Evolutionary conservation across 192 early-diverging fungal genomes (phyloP).

Genomic region (Coemansia sp.): DNA sequence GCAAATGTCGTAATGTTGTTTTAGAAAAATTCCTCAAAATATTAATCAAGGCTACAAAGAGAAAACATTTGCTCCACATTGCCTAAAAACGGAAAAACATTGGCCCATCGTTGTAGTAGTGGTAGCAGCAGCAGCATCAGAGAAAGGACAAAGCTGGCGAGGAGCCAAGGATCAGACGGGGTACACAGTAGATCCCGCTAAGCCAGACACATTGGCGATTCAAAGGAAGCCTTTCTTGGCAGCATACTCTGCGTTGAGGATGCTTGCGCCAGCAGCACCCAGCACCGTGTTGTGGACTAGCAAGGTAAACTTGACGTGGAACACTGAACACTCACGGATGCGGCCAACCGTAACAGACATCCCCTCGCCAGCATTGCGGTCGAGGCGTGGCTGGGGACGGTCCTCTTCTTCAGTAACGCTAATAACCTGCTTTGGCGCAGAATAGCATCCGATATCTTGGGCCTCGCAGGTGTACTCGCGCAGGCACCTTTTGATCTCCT

Average conservation of each 20-base stretch:
- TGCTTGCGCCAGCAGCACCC: slow-evolving; percentile 91
- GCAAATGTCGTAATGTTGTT: too few relatives aligned
- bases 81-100: too few relatives aligned
- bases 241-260: slow-evolving; percentile 94
- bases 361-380: slow-evolving; percentile 79
- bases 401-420: slow-evolving; percentile 70
- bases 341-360: slow-evolving; percentile 93
- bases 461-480: slow-evolving; percentile 79
- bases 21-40: not conserved
- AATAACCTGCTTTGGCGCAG: slow-evolving; percentile 80
- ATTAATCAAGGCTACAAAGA: not conserved
- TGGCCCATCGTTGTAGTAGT: too few relatives aligned
- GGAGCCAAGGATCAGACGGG: too few relatives aligned
- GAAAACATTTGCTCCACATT: too few relatives aligned
- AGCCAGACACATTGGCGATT: not conserved
- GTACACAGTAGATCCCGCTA: too few relatives aligned
- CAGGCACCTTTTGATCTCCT: slow-evolving; percentile 72
- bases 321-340: slow-evolving; percentile 78
- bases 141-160: too few relatives aligned
- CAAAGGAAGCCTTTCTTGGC: slow-evolving; percentile 69
- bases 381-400: slow-evolving; percentile 93
- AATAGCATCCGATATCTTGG: slow-evolving; percentile 72
- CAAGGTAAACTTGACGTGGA: slow-evolving; percentile 90
- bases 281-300: slow-evolving; percentile 95
- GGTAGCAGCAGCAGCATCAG: too few relatives aligned